phyloP scores from a whole-genome alignment of 179 eudicot species.

The Dionaea muscipula region DNA sequence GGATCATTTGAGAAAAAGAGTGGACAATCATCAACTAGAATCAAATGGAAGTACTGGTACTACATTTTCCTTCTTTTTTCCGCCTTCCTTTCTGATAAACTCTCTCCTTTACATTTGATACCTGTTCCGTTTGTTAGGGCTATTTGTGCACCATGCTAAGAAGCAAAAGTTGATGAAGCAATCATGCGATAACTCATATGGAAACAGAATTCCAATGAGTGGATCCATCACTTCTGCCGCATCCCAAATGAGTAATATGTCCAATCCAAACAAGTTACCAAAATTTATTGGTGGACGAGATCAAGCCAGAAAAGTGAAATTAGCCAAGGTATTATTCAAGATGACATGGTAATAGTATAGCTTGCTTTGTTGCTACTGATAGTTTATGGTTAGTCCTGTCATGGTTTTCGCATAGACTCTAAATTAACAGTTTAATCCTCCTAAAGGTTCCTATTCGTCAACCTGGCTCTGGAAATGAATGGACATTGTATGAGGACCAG shows the following conservation, averaged over 20 bases:
- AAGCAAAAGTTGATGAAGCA: slow-evolving; percentile 59
- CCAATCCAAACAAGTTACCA: slow-evolving; percentile 62
- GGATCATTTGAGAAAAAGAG: slow-evolving; percentile 52
- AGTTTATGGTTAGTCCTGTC: background rate
- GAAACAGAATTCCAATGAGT: slow-evolving; percentile 34
- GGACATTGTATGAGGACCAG: slow-evolving; percentile 94
- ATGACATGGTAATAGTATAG: background rate
- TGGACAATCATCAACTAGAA: slow-evolving; percentile 44
- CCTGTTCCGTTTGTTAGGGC: slow-evolving; percentile 31
- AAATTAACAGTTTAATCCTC: slow-evolving; percentile 10
- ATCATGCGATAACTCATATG: slow-evolving; percentile 51
- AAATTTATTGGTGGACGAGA: slow-evolving; percentile 65
- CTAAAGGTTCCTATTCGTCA: slow-evolving; percentile 56
- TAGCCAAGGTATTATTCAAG: slow-evolving; percentile 42
- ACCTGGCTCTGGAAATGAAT: slow-evolving; percentile 60
- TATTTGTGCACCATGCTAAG: slow-evolving; percentile 51
- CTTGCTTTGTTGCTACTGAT: background rate
- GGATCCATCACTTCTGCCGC: slow-evolving; percentile 70
- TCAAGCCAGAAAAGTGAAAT: slow-evolving; percentile 59
- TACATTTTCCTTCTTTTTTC: slow-evolving; percentile 4
- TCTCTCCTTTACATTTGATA: background rate
- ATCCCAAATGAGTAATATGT: slow-evolving; percentile 87
- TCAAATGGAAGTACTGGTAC: slow-evolving; percentile 68
- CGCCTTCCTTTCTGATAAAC: background rate
- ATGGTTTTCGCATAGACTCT: background rate